Evolutionary conservation across 2,329 filamentous ascomycete species (phyloP).

Genomic region (Septoria petroselini): DNA sequence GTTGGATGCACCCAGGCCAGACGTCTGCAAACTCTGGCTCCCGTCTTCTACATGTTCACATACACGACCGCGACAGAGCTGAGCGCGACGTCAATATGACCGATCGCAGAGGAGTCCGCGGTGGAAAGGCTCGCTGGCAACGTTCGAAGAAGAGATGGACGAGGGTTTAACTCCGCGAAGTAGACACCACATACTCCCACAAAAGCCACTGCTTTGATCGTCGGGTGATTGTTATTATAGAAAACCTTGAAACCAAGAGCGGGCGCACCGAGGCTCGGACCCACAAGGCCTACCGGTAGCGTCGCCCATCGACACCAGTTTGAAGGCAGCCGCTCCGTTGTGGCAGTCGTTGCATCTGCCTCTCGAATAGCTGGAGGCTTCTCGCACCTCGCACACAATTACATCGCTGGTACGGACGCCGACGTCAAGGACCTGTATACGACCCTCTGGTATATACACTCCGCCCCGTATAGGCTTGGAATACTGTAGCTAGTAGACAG

Average conservation of each 20-base stretch:
- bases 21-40: not conserved
- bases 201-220: too few species aligned
- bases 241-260: too few species aligned
- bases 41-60: constrained; percentile 10
- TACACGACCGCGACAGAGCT: constrained; percentile 29
- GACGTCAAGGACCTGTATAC: constrained; percentile 10
- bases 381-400: constrained; percentile 2
- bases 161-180: too few species aligned
- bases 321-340: constrained; percentile 6
- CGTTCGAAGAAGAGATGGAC: too few species aligned
- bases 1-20: constrained; percentile 2
- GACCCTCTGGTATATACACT: constrained; percentile 2
- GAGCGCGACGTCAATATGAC: constrained; percentile 21
- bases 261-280: too few species aligned
- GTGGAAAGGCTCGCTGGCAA: too few species aligned
- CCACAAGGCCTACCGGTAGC: constrained; percentile 14
- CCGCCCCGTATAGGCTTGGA: not conserved
- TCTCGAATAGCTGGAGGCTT: not conserved
- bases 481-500: constrained; percentile 12
- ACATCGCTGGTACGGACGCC: constrained; percentile 21
- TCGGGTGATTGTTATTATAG: too few species aligned
- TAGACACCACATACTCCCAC: too few species aligned
- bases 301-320: constrained; percentile 3
- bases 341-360: not conserved
- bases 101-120: constrained; percentile 16